A percentile compares a stretch with the other conserved stretches of the same genome.
Conservation (phyloP, 148 eudicot genomes). For the Camellia japonica region DNA sequence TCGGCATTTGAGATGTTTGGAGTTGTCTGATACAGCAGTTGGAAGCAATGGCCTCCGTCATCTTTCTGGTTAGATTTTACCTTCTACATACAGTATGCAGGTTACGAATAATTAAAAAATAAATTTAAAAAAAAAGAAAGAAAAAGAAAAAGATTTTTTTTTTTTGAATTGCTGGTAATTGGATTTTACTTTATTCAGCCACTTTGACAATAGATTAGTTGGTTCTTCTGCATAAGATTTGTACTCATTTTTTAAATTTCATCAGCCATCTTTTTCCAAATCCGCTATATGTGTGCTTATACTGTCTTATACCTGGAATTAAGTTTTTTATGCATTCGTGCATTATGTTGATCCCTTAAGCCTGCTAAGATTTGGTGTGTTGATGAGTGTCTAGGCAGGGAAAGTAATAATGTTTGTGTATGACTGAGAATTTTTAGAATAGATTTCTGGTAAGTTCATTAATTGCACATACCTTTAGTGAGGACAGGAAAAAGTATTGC, state of each 20-base stretch:
- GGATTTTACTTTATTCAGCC: neutral
- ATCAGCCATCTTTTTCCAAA: neutral
- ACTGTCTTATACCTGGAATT: neutral
- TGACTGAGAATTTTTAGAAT: neutral
- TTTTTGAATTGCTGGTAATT: neutral
- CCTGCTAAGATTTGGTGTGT: neutral
- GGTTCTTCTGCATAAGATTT: neutral
- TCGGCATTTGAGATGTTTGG: constrained; percentile 63
- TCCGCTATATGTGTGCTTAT: no score
- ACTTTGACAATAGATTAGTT: neutral
- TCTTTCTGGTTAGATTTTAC: constrained; percentile 60
- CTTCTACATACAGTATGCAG: neutral
- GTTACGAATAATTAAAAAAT: neutral
- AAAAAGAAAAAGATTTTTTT: no score
- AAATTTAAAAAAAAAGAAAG: no score
- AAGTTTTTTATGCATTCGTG: neutral
- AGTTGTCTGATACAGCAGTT: constrained; percentile 93
- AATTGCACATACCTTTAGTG: no score
- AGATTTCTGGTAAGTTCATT: neutral
- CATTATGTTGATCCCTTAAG: neutral
- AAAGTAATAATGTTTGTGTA: neutral
- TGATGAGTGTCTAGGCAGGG: neutral
- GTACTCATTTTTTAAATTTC: neutral
- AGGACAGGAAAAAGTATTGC: no score
- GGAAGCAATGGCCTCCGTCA: constrained; percentile 76